phyloP scores from a whole-genome alignment of 441 rosid genomes.

The Metrosideros polymorpha region DNA sequence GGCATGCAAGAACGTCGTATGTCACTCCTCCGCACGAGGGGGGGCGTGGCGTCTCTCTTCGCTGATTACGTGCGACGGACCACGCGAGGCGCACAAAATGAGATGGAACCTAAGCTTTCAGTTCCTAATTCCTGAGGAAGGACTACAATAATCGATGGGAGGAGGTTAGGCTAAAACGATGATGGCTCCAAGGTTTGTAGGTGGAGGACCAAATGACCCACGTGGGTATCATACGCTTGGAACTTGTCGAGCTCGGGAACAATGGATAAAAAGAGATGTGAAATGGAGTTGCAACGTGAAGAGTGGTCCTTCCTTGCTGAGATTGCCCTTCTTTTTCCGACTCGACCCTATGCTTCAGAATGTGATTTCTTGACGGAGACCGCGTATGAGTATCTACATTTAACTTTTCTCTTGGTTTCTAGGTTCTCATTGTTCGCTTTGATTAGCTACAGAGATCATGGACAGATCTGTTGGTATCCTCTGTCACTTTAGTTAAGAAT shows the following conservation, averaged over 20 bases:
- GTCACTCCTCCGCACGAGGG: neutral
- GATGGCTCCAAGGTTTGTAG: neutral
- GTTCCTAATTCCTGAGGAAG: neutral
- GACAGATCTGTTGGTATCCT: neutral
- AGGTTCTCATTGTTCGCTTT: no score
- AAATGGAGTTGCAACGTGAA: neutral
- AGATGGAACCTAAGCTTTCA: neutral
- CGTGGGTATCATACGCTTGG: neutral
- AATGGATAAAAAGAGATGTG: neutral
- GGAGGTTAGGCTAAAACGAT: neutral
- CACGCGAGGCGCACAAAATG: neutral
- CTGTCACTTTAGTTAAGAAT: neutral
- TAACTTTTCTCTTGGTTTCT: neutral
- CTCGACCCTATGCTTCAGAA: neutral
- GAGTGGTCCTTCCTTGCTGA: neutral
- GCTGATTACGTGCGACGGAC: neutral
- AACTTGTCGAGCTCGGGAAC: neutral
- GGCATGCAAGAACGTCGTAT: neutral
- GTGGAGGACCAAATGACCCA: neutral
- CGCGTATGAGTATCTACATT: neutral
- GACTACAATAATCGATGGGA: neutral
- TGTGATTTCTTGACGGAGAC: neutral
- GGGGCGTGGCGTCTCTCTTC: neutral
- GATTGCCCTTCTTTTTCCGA: neutral
- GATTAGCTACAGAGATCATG: neutral